Conservation (phyloP, 2,329 filamentous ascomycete species). For the Pseudogymnoascus sp. region DNA sequence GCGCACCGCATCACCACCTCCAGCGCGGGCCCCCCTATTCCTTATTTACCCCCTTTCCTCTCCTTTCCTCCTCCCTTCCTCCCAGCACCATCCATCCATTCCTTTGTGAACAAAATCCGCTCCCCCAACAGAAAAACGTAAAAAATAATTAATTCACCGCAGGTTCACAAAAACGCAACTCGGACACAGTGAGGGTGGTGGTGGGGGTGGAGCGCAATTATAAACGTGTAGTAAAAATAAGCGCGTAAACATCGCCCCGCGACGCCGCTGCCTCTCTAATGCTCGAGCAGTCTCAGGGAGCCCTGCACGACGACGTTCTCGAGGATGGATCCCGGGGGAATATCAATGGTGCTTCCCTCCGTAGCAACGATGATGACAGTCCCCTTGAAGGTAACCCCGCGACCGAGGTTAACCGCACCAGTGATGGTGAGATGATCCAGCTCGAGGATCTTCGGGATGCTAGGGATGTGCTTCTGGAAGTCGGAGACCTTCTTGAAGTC, state of each 20-base stretch:
- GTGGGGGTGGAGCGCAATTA: not conserved
- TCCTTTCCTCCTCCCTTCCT: not conserved
- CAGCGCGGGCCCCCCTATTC: not conserved
- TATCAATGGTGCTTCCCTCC: conserved; percentile 95
- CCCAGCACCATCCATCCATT: too few species aligned
- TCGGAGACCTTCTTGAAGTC: conserved; percentile 99
- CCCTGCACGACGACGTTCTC: conserved; percentile 99
- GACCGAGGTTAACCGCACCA: conserved; percentile 90
- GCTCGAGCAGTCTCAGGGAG: conserved; percentile 68
- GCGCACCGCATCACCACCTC: not conserved
- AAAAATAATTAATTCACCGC: not conserved
- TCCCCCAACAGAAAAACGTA: not conserved
- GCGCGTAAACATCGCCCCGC: not conserved
- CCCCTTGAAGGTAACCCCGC: conserved; percentile 91
- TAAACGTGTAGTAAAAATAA: not conserved
- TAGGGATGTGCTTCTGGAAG: conserved; percentile 81
- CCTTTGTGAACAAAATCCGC: conserved; percentile 1
- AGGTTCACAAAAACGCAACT: not conserved
- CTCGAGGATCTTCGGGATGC: conserved; percentile 85
- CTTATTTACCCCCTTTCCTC: not conserved
- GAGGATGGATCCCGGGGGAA: conserved; percentile 90
- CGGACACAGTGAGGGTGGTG: too few species aligned
- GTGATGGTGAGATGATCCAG: conserved; percentile 95
- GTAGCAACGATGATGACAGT: conserved; percentile 99
- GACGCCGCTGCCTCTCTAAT: conserved; percentile 35